A percentile compares a stretch with the other conserved stretches of the same genome.
These are phyloP conservation scores for Pholiota conissans DNA, from an alignment of 768 basidiomycete genomes.

Conservation along the genomic window DNA sequence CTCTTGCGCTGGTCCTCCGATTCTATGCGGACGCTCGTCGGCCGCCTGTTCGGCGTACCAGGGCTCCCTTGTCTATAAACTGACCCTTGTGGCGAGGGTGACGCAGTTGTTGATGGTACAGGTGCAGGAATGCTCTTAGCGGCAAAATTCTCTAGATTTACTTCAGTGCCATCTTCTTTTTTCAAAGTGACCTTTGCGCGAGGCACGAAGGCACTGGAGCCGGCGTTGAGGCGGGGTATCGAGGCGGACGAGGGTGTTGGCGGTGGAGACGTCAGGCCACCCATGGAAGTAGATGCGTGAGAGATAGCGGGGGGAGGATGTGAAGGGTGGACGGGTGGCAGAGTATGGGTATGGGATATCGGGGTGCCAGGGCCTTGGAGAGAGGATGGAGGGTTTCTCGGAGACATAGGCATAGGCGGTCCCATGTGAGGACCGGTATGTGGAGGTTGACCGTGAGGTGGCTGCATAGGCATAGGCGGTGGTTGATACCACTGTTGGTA, in stretches of 20 bases:
- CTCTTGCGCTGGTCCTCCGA: constrained; percentile 47
- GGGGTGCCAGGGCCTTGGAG: constrained; percentile 68
- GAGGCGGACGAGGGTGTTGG: constrained; percentile 62
- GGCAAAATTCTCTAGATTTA: constrained; percentile 54
- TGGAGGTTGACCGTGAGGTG: constrained; percentile 44
- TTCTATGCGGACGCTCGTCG: constrained; percentile 61
- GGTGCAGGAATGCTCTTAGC: constrained; percentile 38
- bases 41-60: constrained; percentile 35
- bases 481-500: constrained; percentile 40
- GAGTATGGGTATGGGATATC: constrained; percentile 64
- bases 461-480: constrained; percentile 39
- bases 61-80: constrained; percentile 39
- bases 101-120: constrained; percentile 33
- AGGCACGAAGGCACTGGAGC: constrained; percentile 70
- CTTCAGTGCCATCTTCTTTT: constrained; percentile 62
- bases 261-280: constrained; percentile 60
- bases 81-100: constrained; percentile 32
- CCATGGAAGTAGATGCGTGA: constrained; percentile 45
- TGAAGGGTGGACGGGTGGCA: constrained; percentile 45
- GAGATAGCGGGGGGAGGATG: constrained; percentile 48
- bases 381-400: constrained; percentile 55
- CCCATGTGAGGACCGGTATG: constrained; percentile 49
- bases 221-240: constrained; percentile 56
- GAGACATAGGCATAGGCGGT: constrained; percentile 66
- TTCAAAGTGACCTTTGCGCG: constrained; percentile 56